Evolutionary conservation across 306 rosid species (phyloP).

Genomic region (Malus orientalis): DNA sequence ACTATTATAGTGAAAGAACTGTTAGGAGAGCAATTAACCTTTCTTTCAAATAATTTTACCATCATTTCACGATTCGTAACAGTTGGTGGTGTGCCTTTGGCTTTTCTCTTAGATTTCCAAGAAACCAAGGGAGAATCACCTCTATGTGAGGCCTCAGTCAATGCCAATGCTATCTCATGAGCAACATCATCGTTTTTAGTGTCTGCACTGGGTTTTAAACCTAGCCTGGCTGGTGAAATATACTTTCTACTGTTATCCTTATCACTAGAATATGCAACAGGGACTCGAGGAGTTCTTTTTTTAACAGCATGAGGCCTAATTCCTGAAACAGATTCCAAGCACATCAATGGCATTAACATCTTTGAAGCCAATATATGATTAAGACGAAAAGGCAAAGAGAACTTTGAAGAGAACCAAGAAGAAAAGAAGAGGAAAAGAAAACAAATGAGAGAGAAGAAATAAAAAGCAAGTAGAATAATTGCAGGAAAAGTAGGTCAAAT

Average conservation of each 20-base stretch:
- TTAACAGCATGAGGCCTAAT: slow-evolving; percentile 80
- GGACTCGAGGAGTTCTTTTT: slow-evolving; percentile 91
- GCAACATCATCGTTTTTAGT: slow-evolving; percentile 50
- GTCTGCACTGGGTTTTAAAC: slow-evolving; percentile 40
- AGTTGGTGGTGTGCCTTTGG: slow-evolving; percentile 39
- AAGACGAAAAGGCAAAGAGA: not conserved
- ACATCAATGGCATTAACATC: not conserved
- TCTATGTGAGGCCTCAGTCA: slow-evolving; percentile 78
- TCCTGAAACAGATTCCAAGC: slow-evolving; percentile 33
- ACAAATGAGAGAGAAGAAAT: no score
- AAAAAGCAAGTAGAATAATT: no score
- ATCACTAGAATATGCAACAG: slow-evolving; percentile 53
- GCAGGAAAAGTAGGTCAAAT: not conserved
- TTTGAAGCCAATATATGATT: not conserved
- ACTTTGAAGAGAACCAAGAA: not conserved
- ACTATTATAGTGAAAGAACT: slow-evolving; percentile 3
- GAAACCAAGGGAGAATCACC: slow-evolving; percentile 60
- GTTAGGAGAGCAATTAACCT: slow-evolving; percentile 8
- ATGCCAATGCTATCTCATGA: slow-evolving; percentile 51
- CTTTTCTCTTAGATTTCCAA: slow-evolving; percentile 48
- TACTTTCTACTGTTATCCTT: slow-evolving; percentile 52
- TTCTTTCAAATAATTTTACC: slow-evolving; percentile 36
- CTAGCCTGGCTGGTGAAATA: slow-evolving; percentile 53
- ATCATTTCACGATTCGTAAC: slow-evolving; percentile 39
- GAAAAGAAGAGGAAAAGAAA: not conserved